phyloP scores from a whole-genome alignment of 1,284 basidiomycete genomes.

The Trichosporon sp. region DNA sequence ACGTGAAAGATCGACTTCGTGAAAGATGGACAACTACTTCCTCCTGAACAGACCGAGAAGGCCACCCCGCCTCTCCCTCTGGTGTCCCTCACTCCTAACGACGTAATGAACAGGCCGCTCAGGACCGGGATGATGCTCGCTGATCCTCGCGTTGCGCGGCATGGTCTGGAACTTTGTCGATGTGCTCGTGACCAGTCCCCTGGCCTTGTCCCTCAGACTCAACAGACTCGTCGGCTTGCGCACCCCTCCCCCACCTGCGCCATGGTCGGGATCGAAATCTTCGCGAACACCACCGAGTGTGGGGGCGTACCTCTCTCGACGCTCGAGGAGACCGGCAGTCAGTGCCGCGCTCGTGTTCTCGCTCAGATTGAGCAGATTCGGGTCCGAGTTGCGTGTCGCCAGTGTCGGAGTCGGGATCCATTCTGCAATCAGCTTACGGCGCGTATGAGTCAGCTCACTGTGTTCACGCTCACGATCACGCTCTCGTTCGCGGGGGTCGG shows the following conservation, averaged over 20 bases:
- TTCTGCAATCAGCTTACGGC: not conserved
- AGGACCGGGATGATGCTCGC: not conserved
- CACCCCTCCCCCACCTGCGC: constrained; percentile 24
- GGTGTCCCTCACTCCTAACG: not conserved
- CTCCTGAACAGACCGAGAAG: constrained; percentile 1
- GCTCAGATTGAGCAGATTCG: constrained; percentile 2
- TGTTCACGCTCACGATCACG: not conserved
- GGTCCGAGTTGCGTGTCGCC: not conserved
- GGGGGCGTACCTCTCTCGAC: not conserved
- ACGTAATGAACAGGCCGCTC: not conserved
- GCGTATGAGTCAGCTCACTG: not conserved
- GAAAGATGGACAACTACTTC: constrained; percentile 13
- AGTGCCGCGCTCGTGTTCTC: constrained; percentile 3
- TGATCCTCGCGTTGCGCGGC: constrained; percentile 3
- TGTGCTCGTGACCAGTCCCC: constrained; percentile 33
- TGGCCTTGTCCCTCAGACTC: constrained; percentile 45
- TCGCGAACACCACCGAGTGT: not conserved
- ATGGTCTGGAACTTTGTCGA: constrained; percentile 19
- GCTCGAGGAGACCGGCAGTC: not conserved
- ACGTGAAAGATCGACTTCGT: constrained; percentile 13
- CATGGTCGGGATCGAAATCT: not conserved
- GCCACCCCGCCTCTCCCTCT: constrained; percentile 1
- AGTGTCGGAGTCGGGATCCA: not conserved
- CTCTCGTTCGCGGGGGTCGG: not conserved
- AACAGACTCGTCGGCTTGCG: constrained; percentile 47